Evolutionary conservation across 768 basidiomycete genomes (phyloP), one percentile per base, ranked within the genome.

Genomic region (Tephrocybe sp.): DNA sequence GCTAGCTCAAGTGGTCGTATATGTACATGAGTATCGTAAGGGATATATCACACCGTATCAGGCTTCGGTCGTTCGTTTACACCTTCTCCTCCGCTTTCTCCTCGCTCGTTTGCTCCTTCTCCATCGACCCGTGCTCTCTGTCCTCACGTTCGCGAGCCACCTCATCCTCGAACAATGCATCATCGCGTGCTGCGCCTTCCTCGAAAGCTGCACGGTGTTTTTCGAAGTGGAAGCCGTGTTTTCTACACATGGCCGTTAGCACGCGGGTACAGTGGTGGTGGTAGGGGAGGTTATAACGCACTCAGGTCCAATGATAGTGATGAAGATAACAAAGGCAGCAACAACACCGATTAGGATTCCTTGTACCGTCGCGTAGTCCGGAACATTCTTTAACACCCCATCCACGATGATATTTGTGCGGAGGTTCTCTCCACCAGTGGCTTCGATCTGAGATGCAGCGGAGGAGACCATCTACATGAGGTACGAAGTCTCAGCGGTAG

Each of bases 341-440:
- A 97, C 86, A 21, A 78, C 75, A 7, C 93, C 94, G 39, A 97
- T 85, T 30, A 97, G 74, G 60, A 97, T 93, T 33, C 88, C 90
- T 71, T 91, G 88, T 49, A 73, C 74, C 4, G 63, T 83, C 2
- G 84, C 86, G 55, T 89, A 90, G 59, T 89, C 81, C 1, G 84
- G 74, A 0, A 83, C 79, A 19, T 58, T 54, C 2, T 63, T 70
- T 0, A 61, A 57, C 4, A 61, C 57, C 1, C 82, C 82, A n/a
- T 73, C 57, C 19, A 75, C 53, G 38, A 70, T 59, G 33, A 84
- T 64, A 4, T 73, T 79, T 0, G 77, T 83, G 49, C 68, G 64
- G 23, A 86, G 66, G 49, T 83, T 67, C 23, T 76, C 73, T 16
- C 80, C 85, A 27, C 88, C 91, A 24, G 80, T 73, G 3, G 88